Conservation (phyloP, 208 protist genomes). For the Vickermania ingenoplastis region DNA sequence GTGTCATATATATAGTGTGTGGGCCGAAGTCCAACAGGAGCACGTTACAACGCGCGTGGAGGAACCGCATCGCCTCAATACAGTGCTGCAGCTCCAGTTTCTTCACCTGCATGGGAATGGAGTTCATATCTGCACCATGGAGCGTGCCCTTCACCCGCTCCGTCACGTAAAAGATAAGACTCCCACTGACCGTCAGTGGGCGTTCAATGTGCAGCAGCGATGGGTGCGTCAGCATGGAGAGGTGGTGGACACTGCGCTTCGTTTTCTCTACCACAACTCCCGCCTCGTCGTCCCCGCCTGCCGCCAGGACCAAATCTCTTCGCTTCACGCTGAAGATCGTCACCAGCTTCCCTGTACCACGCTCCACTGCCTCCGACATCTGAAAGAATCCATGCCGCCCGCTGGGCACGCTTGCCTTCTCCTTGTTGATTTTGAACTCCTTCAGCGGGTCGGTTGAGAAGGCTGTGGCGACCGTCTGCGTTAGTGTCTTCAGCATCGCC, state of each 20-base stretch:
- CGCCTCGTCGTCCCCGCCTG: conserved; percentile 14
- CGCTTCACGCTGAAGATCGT: conserved; percentile 33
- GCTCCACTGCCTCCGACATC: conserved; percentile 26
- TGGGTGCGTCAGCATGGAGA: conserved; percentile 36
- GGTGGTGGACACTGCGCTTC: conserved; percentile 16
- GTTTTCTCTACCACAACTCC: conserved; percentile 15
- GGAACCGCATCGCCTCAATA: conserved; percentile 31
- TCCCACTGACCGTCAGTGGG: conserved; percentile 4
- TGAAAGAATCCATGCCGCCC: conserved; percentile 28
- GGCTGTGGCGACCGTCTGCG: conserved; percentile 19
- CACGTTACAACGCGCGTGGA: conserved; percentile 36
- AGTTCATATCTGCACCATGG: conserved; percentile 9
- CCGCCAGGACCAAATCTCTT: conserved; percentile 20
- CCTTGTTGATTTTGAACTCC: conserved; percentile 19
- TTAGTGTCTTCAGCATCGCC: conserved; percentile 37
- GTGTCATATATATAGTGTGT: conserved; percentile 31
- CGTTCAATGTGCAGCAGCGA: conserved; percentile 26
- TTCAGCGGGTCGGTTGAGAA: conserved; percentile 23
- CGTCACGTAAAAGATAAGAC: conserved; percentile 27
- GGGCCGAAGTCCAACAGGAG: conserved; percentile 41
- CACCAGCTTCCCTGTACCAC: conserved; percentile 21
- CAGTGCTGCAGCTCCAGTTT: conserved; percentile 32
- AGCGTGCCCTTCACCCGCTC: conserved; percentile 33
- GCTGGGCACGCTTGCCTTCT: conserved; percentile 8
- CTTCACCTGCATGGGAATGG: conserved; percentile 20